phyloP scores from a whole-genome alignment of 192 early-diverging fungal species.

The Coemansia sp. region DNA sequence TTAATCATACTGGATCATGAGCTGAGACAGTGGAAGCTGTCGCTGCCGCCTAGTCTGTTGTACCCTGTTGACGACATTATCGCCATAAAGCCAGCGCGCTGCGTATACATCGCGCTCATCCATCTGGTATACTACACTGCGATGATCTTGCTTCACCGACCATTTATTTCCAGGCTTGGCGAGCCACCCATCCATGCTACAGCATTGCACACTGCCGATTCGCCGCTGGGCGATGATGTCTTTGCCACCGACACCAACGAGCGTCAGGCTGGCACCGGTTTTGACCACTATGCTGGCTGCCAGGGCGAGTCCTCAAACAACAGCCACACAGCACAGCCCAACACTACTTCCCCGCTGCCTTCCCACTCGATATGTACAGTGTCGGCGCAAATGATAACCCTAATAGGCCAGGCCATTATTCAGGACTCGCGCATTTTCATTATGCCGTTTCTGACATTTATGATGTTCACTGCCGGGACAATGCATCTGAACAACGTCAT shows the following conservation, averaged over 20 bases:
- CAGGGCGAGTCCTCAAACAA: background rate
- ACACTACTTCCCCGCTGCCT: constrained; percentile 20
- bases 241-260: no score
- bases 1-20: constrained; percentile 45
- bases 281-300: constrained; percentile 1
- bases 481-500: constrained; percentile 52
- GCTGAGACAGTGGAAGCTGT: constrained; percentile 44
- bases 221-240: constrained; percentile 1
- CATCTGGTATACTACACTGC: constrained; percentile 50
- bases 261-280: background rate
- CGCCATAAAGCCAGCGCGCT: constrained; percentile 26
- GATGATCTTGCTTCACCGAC: constrained; percentile 49
- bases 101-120: constrained; percentile 44
- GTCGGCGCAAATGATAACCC: constrained; percentile 49
- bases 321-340: constrained; percentile 2
- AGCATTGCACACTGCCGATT: background rate
- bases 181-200: background rate
- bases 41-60: constrained; percentile 36
- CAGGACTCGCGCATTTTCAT: constrained; percentile 46
- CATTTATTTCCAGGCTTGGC: constrained; percentile 46
- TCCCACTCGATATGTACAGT: constrained; percentile 50
- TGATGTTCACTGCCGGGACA: constrained; percentile 49
- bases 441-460: constrained; percentile 51
- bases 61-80: constrained; percentile 42
- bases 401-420: constrained; percentile 38